Evolutionary conservation across 257 asterid genomes (phyloP).

Genomic region (Gentiana macrophylla): DNA sequence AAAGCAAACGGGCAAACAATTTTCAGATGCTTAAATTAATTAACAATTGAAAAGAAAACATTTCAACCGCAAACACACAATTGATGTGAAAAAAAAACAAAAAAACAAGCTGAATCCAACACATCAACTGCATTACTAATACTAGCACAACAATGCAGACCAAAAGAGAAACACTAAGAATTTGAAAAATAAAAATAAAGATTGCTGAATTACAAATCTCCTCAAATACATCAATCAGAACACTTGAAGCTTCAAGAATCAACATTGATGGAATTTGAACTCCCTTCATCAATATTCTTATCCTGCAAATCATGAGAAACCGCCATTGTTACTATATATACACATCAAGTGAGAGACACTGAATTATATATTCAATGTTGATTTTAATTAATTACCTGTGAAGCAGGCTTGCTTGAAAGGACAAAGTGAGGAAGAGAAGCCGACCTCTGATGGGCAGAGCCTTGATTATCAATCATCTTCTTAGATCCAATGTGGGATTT

Average conservation of each 20-base stretch:
- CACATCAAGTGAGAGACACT: too few species aligned
- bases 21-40: background rate
- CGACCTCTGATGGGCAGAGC: slow-evolving; percentile 19
- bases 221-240: slow-evolving; percentile 5
- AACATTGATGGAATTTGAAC: slow-evolving; percentile 14
- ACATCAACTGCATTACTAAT: slow-evolving; percentile 3
- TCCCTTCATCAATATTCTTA: slow-evolving; percentile 8
- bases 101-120: slow-evolving; percentile 7
- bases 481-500: slow-evolving; percentile 65
- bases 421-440: slow-evolving; percentile 12
- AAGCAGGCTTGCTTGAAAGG: slow-evolving; percentile 23
- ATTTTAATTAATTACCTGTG: slow-evolving; percentile 17
- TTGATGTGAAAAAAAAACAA: background rate
- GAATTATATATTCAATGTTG: too few species aligned
- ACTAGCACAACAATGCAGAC: background rate
- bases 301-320: slow-evolving; percentile 4
- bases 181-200: background rate
- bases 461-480: slow-evolving; percentile 31
- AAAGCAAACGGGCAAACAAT: background rate
- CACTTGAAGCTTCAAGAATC: background rate
- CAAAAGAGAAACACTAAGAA: background rate
- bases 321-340: background rate
- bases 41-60: background rate
- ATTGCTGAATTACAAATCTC: slow-evolving; percentile 1
- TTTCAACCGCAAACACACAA: slow-evolving; percentile 14